Base-by-base conservation (phyloP, 2,329 filamentous ascomycete genomes). In the Cladobotryum protrusum region DNA sequence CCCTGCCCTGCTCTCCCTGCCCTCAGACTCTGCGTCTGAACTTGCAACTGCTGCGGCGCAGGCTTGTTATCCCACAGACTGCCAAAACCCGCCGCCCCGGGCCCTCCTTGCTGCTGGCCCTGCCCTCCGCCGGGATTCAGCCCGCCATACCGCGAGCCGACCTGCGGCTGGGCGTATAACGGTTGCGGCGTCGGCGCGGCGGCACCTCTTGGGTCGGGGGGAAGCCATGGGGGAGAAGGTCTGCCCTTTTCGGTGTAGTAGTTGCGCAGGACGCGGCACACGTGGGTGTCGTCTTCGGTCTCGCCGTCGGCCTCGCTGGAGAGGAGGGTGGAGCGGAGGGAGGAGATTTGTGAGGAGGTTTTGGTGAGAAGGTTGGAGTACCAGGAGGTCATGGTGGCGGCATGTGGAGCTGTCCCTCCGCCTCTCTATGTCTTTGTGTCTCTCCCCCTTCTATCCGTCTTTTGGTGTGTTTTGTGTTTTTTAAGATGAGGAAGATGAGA, bases 171-270 rank as follows among this genome's bases (percentile, higher is more conserved):
- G 56, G 78, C 70, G 68, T 80, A 75, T 54, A 82, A 65, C 50
- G 80, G 67, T 56, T 77, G 72, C 43, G 72, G 67, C 33, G 78
- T 73, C 35, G 77, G 76, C 39, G 82, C 82, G 4, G 79, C 81
- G 42, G 61, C 52, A 11, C 65, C 67, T 69, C 89, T 92, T n/a
- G 89, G 91, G 67, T 96, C 89, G 5, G 88, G 85, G 7, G 91
- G 89, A 7, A 97, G 83, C 92, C 93, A 97, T 59, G 76, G 71
- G 1, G 93, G 93, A 55, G 91, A 87, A 2, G 83, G 77, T 18
- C 85, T 83, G 58, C 86, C 87, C 64, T 95, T 93, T 67, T 97
- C 91, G 46, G 76, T 81, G 76, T 99, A 97, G 77, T 97, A 96
- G 60, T 83, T 86, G 61, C 93, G 87, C 20, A 99, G 82, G 34